Evolutionary conservation across 306 rosid genomes (phyloP), one percentile per base, ranked within the genome.

Genomic region (Senna tora): DNA sequence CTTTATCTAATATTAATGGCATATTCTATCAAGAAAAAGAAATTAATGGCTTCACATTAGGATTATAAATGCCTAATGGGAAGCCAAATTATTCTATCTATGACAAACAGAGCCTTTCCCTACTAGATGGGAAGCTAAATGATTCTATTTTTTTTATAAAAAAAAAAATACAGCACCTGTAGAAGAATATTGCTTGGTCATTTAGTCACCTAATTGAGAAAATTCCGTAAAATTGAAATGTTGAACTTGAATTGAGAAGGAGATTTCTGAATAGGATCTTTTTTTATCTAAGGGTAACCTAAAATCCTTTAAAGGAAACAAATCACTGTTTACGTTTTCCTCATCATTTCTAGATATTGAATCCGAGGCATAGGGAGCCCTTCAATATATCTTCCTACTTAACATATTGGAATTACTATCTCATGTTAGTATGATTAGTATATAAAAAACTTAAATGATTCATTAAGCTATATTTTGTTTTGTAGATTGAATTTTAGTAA

Each of bases 401-500:
- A n/a, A 41, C 25, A 59, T 60, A 7, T 50, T 51, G 16, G 25
- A 15, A 41, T 74, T 49, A 67, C 42, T 25, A 41, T 55, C 42
- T 39, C 10, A 30, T 41, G 30, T 20, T 74, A 28, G 19, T 72
- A 33, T 43, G 12, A 49, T 55, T 59, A 20, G 55, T 59, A 53
- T 17, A 38, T 41, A 32, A 9, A 14, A n/a, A 25, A 13, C 53
- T 33, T 61, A 33, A 71, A 39, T 57, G n/a, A 2, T 65, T 71
- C 52, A 16, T 34, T 21, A 10, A 41, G 61, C 39, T 60, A 50
- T 68, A 8, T 64, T 28, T 63, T 21, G 22, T 45, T 70, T 51
- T 10, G n/a, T 32, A 42, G 67, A 34, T 71, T 67, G 33, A 65
- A 22, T 65, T 68, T 41, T 15, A 38, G 33, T 22, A 25, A 25